phyloP scores from a whole-genome alignment of 2,329 filamentous ascomycete species.

The Sarocladiaceae sp. region DNA sequence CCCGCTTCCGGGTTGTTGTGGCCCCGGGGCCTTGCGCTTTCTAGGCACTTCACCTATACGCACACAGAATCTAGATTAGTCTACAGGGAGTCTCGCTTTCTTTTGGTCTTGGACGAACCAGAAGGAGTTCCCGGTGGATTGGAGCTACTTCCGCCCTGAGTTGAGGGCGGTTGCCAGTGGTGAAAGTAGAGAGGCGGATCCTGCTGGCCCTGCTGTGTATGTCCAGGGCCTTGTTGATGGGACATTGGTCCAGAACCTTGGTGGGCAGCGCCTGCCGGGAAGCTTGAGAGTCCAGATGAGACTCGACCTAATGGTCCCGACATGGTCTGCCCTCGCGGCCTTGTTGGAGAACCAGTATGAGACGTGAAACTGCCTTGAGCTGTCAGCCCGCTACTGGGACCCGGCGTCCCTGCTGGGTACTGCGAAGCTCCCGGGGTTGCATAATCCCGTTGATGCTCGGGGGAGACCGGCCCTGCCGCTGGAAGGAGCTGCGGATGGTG shows the following conservation, averaged over 20 bases:
- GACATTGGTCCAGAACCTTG: slow-evolving; percentile 23
- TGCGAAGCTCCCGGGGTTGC: slow-evolving; percentile 35
- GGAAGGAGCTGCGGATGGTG: slow-evolving; percentile 46
- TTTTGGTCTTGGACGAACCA: slow-evolving; percentile 58
- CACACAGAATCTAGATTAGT: slow-evolving; percentile 29
- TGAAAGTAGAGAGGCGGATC: slow-evolving; percentile 79
- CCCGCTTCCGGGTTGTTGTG: slow-evolving; percentile 16
- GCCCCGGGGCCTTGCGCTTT: slow-evolving; percentile 70
- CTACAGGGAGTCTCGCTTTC: slow-evolving; percentile 36
- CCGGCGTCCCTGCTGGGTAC: slow-evolving; percentile 30
- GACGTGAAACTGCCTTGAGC: slow-evolving; percentile 33
- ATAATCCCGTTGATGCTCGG: slow-evolving; percentile 49
- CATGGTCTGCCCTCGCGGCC: slow-evolving; percentile 44
- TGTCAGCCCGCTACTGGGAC: slow-evolving; percentile 23
- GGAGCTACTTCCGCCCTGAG: slow-evolving; percentile 49
- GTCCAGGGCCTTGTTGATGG: slow-evolving; percentile 41
- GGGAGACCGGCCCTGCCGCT: slow-evolving; percentile 43
- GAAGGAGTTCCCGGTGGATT: slow-evolving; percentile 68
- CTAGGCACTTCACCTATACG: slow-evolving; percentile 69
- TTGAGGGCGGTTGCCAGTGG: slow-evolving; percentile 80
- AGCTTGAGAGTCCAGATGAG: slow-evolving; percentile 15
- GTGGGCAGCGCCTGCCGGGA: background rate
- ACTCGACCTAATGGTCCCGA: slow-evolving; percentile 28
- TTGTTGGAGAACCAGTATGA: slow-evolving; percentile 44
- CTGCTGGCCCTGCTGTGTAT: slow-evolving; percentile 50